phyloP scores from a whole-genome alignment of 2,329 filamentous ascomycete species.

The Cercospora sp. region DNA sequence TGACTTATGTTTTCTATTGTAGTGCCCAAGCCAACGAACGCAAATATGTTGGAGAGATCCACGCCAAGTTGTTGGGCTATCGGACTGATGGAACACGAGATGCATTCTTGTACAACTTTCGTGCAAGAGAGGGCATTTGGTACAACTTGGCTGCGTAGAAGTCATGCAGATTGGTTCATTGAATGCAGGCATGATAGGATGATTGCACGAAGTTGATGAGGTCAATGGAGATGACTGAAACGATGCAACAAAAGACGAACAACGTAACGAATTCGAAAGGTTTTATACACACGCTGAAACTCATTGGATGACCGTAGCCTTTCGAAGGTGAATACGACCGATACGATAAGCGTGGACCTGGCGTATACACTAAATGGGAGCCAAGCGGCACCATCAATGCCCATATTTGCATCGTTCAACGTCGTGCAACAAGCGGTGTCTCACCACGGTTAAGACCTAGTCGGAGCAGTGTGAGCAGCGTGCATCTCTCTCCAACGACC shows the following conservation, averaged over 20 bases:
- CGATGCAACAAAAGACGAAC: not conserved
- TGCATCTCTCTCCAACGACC: too few species aligned
- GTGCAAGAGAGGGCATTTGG: constrained; percentile 78
- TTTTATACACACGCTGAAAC: not conserved
- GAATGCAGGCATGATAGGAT: not conserved
- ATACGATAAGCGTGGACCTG: too few species aligned
- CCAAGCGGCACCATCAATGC: not conserved
- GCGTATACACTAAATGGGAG: not conserved
- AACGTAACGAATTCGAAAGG: not conserved
- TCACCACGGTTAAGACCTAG: not conserved
- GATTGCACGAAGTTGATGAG: not conserved
- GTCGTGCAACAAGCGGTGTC: not conserved
- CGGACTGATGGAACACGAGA: constrained; percentile 62
- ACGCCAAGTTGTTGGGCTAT: constrained; percentile 69
- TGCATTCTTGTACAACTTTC: constrained; percentile 89
- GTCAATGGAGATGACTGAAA: not conserved
- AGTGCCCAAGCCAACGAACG: constrained; percentile 70
- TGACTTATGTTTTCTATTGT: too few species aligned
- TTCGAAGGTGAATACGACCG: not conserved
- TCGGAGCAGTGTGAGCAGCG: too few species aligned
- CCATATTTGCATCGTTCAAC: not conserved
- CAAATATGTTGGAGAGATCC: constrained; percentile 79
- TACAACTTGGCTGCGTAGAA: constrained; percentile 66
- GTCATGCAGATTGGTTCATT: not conserved
- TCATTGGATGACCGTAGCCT: too few species aligned